These are phyloP conservation scores for Sporobolomyces phaffii DNA, from an alignment of 768 basidiomycete genomes.

Conservation along the genomic window DNA sequence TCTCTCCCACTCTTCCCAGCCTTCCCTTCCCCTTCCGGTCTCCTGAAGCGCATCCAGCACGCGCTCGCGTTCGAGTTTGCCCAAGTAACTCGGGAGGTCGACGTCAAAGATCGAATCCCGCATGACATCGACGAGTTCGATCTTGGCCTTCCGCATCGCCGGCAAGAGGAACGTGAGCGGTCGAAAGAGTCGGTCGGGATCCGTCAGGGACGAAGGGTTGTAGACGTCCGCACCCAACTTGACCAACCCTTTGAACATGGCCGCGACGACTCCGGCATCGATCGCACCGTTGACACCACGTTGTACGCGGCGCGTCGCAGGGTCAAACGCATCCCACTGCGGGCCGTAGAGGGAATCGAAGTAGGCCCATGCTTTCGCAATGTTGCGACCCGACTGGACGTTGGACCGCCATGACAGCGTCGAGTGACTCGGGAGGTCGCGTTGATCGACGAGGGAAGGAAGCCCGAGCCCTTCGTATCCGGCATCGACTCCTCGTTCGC, in stretches of 20 bases:
- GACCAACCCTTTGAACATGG: slow-evolving; percentile 59
- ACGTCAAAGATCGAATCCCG: slow-evolving; percentile 31
- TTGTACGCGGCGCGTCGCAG: slow-evolving; percentile 54
- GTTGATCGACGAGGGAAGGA: neutral
- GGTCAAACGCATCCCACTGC: slow-evolving; percentile 61
- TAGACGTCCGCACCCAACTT: slow-evolving; percentile 49
- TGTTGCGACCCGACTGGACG: neutral
- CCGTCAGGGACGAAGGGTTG: slow-evolving; percentile 25
- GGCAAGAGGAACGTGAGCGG: slow-evolving; percentile 31
- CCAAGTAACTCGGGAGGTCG: slow-evolving; percentile 30
- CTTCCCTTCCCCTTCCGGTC: slow-evolving; percentile 5
- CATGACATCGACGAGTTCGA: slow-evolving; percentile 29
- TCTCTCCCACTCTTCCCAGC: slow-evolving; percentile 13
- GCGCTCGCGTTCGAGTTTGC: slow-evolving; percentile 34
- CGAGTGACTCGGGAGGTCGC: slow-evolving; percentile 38
- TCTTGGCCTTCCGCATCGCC: slow-evolving; percentile 12
- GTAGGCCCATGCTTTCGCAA: slow-evolving; percentile 47
- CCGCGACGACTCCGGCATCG: slow-evolving; percentile 58
- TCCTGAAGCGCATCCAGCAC: slow-evolving; percentile 34
- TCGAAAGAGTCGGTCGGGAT: slow-evolving; percentile 11
- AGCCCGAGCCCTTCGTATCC: neutral
- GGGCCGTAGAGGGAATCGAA: slow-evolving; percentile 57
- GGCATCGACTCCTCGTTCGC: neutral
- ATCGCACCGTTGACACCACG: slow-evolving; percentile 51
- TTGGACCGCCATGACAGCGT: neutral